These are phyloP conservation scores for Nicotiana knightiana DNA, from an alignment of 257 asterid species.

Conservation along the genomic window DNA sequence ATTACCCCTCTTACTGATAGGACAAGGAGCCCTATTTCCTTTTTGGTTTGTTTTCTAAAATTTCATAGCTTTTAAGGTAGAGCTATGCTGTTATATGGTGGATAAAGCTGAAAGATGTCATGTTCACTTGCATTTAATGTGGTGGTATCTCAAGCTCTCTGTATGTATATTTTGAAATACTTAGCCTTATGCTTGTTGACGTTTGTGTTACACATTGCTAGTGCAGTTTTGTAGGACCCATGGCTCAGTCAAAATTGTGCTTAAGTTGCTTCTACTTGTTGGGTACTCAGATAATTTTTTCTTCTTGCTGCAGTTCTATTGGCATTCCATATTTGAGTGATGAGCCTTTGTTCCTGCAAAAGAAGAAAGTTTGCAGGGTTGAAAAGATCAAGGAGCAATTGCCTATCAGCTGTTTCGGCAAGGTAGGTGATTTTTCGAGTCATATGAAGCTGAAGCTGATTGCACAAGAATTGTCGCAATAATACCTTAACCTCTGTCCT, in stretches of 20 bases:
- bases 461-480: background rate
- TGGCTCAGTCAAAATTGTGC: background rate
- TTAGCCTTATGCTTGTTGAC: background rate
- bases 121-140: background rate
- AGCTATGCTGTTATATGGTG: background rate
- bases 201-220: background rate
- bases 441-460: background rate
- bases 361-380: background rate
- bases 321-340: conserved; percentile 11
- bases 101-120: background rate
- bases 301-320: conserved; percentile 6
- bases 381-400: background rate
- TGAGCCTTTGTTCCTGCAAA: conserved; percentile 2
- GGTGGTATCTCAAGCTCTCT: background rate
- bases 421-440: conserved; percentile 4
- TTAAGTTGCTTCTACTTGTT: background rate
- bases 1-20: background rate
- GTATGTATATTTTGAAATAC: background rate
- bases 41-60: background rate
- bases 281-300: background rate
- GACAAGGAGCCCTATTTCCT: background rate
- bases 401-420: background rate
- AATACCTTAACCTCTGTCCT: background rate
- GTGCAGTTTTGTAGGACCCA: background rate
- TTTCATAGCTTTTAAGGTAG: background rate